Base-by-base conservation (phyloP, 2,329 filamentous ascomycete genomes). In the Colletotrichum godetiae region DNA sequence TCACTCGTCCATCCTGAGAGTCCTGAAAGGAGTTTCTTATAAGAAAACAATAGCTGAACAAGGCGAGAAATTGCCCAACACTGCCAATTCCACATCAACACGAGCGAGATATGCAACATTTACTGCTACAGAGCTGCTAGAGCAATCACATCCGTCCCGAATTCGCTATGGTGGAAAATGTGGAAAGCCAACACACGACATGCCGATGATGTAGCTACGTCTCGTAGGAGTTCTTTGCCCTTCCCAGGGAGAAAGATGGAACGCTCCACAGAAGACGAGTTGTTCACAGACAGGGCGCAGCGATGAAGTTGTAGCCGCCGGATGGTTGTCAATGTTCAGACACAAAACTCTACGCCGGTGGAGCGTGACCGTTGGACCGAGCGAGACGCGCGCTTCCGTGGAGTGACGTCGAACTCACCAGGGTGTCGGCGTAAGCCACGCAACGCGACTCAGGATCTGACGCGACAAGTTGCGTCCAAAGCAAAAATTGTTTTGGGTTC, bases 321-420 rank as follows among this genome's bases (percentile, higher is more conserved):
- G 67, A 27, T 33, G 63, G 15, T n/a, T 37, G 12, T n/a, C 22
- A 24, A 5, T 8, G 22, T 42, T 55, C 33, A 46, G 31, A 52
- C 3, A n/a, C 19, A n/a, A 4, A 49, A 22, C 19, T 49, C 8
- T 49, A 49, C 42, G 3, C 19, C 8, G 19, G 42, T 49, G 42
- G 19, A 8, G 8, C 29, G 13, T 22, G 27, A 24, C 12, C 5
- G 31, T 24, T 53, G 42, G 59, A 52, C 12, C 22, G 37, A 53
- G 56, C 24, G 46, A 55, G n/a, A 33, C 55, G 68, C 68, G 68
- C 68, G 55, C 42, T 24, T 66, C 35, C 29, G 15, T 8, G 53
- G 22, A 24, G 37, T 59, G 37, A n/a, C 15, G 37, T 29, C 61
- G 29, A 46, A 7, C 42, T 62, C 13, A 6, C n/a, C 6, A 31